phyloP scores from a whole-genome alignment of 225 moss, liverwort and hornwort genomes.

The Anthoceros angustus region DNA sequence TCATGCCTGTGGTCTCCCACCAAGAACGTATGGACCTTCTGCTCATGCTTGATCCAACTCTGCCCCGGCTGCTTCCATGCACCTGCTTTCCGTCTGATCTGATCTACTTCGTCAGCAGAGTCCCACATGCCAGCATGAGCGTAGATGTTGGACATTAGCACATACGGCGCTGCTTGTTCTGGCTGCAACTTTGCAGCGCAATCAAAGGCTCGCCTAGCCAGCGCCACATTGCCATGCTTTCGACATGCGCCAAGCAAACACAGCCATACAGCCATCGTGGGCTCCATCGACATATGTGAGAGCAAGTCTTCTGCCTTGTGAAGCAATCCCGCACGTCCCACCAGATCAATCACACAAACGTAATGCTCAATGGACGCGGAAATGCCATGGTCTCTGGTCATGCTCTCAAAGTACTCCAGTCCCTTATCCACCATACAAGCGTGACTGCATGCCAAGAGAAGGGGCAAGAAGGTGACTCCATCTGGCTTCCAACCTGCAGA shows the following conservation, averaged over 20 bases:
- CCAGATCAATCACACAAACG: not conserved
- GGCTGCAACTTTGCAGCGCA: not conserved
- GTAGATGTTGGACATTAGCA: not conserved
- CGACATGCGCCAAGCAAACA: not conserved
- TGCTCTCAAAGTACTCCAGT: not conserved
- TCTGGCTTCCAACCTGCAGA: not conserved
- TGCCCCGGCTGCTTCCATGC: not conserved
- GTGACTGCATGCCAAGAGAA: not conserved
- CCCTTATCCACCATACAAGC: not conserved
- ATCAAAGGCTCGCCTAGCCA: not conserved
- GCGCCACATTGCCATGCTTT: not conserved
- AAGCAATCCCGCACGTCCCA: not conserved
- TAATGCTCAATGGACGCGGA: not conserved
- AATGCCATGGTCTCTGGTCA: not conserved
- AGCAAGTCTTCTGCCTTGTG: not conserved
- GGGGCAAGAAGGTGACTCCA: not conserved
- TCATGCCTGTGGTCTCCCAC: not conserved
- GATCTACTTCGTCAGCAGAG: not conserved
- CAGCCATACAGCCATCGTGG: not conserved
- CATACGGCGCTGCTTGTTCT: not conserved
- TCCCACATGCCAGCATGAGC: not conserved
- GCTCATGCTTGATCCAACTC: not conserved
- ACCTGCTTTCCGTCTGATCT: not conserved
- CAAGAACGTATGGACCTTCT: not conserved
- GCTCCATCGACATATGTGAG: not conserved